Conservation (phyloP, 176 grass and related monocot genomes). For the Themeda triandra region DNA sequence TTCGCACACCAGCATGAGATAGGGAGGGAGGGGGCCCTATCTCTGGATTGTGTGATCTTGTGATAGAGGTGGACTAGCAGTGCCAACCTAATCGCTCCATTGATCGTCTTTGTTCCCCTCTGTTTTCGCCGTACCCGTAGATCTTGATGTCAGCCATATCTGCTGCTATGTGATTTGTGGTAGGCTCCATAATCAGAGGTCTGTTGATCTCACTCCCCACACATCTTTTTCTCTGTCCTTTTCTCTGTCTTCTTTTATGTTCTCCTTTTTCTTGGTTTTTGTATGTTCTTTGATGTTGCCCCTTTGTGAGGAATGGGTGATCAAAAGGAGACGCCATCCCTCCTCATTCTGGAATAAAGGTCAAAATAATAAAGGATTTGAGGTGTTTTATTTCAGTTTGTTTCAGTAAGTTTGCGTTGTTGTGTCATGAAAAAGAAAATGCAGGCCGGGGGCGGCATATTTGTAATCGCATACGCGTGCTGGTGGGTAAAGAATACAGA, state of each 20-base stretch:
- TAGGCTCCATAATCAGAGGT: slow-evolving; percentile 28
- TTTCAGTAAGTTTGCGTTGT: background rate
- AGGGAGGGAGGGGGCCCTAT: background rate
- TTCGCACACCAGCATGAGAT: too few species aligned
- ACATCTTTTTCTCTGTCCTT: background rate
- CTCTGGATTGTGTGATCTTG: slow-evolving; percentile 27
- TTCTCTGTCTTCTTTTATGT: background rate
- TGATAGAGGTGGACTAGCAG: background rate
- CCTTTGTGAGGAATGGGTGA: slow-evolving; percentile 2
- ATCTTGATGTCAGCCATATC: slow-evolving; percentile 5
- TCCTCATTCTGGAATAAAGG: slow-evolving; percentile 24
- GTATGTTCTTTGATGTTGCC: slow-evolving; percentile 15
- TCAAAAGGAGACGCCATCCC: slow-evolving; percentile 28
- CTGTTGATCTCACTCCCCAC: slow-evolving; percentile 7
- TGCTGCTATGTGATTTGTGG: slow-evolving; percentile 30
- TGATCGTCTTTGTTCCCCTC: background rate
- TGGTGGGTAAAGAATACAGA: background rate
- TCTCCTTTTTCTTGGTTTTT: background rate
- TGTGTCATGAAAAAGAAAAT: background rate
- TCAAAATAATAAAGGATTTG: background rate
- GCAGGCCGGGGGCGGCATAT: background rate
- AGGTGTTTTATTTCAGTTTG: background rate
- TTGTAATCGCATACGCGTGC: background rate
- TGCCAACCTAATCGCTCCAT: background rate
- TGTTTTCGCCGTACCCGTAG: background rate